Evolutionary conservation across 1,139 yeast species (phyloP).

Genomic region (Blastobotrys proliferans): DNA sequence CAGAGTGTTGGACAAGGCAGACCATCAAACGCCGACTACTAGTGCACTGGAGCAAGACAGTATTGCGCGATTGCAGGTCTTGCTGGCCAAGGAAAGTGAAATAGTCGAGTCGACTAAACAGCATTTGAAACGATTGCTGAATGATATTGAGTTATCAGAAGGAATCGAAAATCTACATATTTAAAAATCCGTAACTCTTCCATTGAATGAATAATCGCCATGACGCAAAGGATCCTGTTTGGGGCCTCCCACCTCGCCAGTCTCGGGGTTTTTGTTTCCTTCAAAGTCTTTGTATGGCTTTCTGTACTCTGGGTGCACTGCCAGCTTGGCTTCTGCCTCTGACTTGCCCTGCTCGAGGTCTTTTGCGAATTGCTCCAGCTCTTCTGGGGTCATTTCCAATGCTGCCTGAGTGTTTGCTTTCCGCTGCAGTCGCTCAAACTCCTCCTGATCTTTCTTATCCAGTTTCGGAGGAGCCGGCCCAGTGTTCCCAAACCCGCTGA

Average conservation of each 20-base stretch:
- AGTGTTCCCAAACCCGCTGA: no score
- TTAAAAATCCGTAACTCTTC: constrained; percentile 90
- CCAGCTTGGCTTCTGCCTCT: constrained; percentile 47
- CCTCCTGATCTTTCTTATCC: constrained; percentile 85
- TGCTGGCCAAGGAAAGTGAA: constrained; percentile 17
- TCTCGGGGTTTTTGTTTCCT: constrained; percentile 87
- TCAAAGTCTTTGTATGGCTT: constrained; percentile 91
- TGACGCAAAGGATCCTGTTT: constrained; percentile 93
- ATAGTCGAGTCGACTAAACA: constrained; percentile 17
- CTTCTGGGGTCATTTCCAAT: constrained; percentile 53
- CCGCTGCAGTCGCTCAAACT: constrained; percentile 80
- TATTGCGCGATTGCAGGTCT: constrained; percentile 14
- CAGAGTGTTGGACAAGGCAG: constrained; percentile 10
- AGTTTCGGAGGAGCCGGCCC: constrained; percentile 79
- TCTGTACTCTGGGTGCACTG: constrained; percentile 63
- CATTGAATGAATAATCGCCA: constrained; percentile 93
- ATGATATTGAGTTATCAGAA: constrained; percentile 9
- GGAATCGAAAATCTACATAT: constrained; percentile 6
- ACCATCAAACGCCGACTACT: neutral
- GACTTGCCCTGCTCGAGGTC: constrained; percentile 34
- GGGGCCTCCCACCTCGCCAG: constrained; percentile 98
- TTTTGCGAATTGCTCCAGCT: constrained; percentile 48
- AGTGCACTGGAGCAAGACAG: constrained; percentile 12
- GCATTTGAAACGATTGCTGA: constrained; percentile 12
- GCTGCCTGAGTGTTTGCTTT: constrained; percentile 79